Conservation (phyloP, 176 grass and related monocot genomes). For the Ensete ventricosum region DNA sequence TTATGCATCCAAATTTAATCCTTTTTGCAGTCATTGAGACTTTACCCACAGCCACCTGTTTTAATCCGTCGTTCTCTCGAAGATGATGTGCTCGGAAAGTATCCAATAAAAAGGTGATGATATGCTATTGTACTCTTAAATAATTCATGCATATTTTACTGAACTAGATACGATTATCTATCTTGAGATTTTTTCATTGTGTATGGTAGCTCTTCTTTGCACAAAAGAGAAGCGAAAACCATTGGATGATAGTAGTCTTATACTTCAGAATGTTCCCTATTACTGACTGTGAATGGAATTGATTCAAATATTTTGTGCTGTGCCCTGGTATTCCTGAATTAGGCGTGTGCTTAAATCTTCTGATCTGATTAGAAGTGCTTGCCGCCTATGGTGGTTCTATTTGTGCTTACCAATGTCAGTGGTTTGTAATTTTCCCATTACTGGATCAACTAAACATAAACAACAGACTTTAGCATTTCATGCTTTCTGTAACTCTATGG, state of each 20-base stretch:
- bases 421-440: not conserved
- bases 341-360: not conserved
- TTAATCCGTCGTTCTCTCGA: constrained; percentile 86
- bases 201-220: not conserved
- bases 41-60: constrained; percentile 91
- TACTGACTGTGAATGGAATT: not conserved
- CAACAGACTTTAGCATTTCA: not conserved
- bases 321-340: not conserved
- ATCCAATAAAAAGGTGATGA: constrained; percentile 67
- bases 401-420: not conserved
- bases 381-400: not conserved
- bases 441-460: not conserved
- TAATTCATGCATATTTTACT: not conserved
- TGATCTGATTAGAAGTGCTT: not conserved
- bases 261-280: not conserved
- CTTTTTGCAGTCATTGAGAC: constrained; percentile 78
- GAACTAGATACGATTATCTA: not conserved
- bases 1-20: constrained; percentile 3
- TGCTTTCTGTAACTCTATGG: too few relatives aligned
- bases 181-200: not conserved
- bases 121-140: not conserved
- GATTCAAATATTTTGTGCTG: not conserved
- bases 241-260: not conserved
- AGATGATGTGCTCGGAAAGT: constrained; percentile 73
- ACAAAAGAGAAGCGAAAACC: not conserved